Percentiles rank a stretch among this genome's conserved stretches.
phyloP scores from a whole-genome alignment of 305 asterid species.

The Ilex paraguariensis region DNA sequence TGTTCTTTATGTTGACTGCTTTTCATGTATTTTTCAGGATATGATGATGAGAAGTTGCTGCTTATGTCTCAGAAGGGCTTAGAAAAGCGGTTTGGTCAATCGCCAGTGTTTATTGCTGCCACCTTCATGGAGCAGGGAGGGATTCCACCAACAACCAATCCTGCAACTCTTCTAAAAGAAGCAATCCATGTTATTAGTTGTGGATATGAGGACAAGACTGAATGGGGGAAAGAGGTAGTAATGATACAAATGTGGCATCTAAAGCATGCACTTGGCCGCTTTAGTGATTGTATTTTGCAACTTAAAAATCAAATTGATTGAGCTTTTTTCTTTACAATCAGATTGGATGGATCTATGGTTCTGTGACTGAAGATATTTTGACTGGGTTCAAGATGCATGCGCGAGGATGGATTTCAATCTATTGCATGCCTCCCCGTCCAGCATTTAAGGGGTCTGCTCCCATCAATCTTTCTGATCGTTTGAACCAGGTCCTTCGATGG shows the following conservation, averaged over 20 bases:
- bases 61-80: slow-evolving; percentile 34
- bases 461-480: slow-evolving; percentile 66
- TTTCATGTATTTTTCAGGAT: slow-evolving; percentile 15
- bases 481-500: slow-evolving; percentile 75
- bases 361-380: slow-evolving; percentile 67
- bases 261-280: neutral
- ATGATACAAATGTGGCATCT: slow-evolving; percentile 4
- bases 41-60: slow-evolving; percentile 32
- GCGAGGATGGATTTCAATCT: slow-evolving; percentile 66
- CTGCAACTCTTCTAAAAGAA: slow-evolving; percentile 32
- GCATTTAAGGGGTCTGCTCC: slow-evolving; percentile 75
- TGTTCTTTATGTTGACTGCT: neutral
- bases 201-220: slow-evolving; percentile 38
- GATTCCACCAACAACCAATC: slow-evolving; percentile 28
- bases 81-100: slow-evolving; percentile 37
- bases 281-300: neutral
- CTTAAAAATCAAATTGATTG: neutral
- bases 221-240: slow-evolving; percentile 32
- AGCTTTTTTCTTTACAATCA: slow-evolving; percentile 15
- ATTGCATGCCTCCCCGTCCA: slow-evolving; percentile 66
- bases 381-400: slow-evolving; percentile 77
- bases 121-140: slow-evolving; percentile 36
- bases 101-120: slow-evolving; percentile 33
- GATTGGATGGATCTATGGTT: slow-evolving; percentile 75
- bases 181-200: slow-evolving; percentile 39